These are phyloP conservation scores for Xylariaceae sp. DNA, from an alignment of 2,329 filamentous ascomycete genomes.

Conservation along the genomic window DNA sequence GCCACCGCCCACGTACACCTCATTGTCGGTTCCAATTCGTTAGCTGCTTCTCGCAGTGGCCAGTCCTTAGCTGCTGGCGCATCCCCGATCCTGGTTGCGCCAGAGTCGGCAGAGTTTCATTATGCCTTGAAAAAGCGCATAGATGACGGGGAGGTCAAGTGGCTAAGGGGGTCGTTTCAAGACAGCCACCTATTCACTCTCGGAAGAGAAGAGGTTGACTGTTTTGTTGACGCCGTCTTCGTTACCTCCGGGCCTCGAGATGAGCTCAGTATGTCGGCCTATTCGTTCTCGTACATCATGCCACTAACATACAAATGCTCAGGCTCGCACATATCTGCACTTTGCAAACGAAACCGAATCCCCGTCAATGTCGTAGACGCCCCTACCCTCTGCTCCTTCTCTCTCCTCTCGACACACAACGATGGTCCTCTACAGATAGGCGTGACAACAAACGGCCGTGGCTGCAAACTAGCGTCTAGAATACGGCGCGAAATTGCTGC, in stretches of 20 bases:
- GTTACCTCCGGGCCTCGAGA: conserved; percentile 62
- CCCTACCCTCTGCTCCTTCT: conserved; percentile 83
- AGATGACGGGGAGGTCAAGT: conserved; percentile 63
- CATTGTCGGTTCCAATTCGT: conserved; percentile 79
- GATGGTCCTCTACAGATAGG: conserved; percentile 93
- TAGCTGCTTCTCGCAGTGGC: conserved; percentile 79
- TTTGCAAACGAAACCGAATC: conserved; percentile 78
- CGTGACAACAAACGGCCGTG: conserved; percentile 90
- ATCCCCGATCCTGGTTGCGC: conserved; percentile 73
- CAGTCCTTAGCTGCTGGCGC: conserved; percentile 83
- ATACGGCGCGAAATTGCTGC: conserved; percentile 86
- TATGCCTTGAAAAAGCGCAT: conserved; percentile 60
- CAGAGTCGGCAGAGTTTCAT: conserved; percentile 58
- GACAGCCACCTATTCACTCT: conserved; percentile 71
- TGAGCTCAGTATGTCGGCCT: conserved; percentile 33
- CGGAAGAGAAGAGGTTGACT: conserved; percentile 75
- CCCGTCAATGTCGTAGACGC: conserved; percentile 91
- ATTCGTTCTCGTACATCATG: conserved; percentile 35
- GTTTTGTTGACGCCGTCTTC: conserved; percentile 88
- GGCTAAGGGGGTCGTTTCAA: conserved; percentile 64
- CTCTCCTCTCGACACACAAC: conserved; percentile 80
- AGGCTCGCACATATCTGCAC: conserved; percentile 66
- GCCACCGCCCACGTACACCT: conserved; percentile 73
- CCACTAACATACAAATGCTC: not conserved
- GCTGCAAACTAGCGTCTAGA: conserved; percentile 88